These are phyloP conservation scores for Lolium perenne DNA, from an alignment of 176 grass and related monocot species.

Conservation along the genomic window DNA sequence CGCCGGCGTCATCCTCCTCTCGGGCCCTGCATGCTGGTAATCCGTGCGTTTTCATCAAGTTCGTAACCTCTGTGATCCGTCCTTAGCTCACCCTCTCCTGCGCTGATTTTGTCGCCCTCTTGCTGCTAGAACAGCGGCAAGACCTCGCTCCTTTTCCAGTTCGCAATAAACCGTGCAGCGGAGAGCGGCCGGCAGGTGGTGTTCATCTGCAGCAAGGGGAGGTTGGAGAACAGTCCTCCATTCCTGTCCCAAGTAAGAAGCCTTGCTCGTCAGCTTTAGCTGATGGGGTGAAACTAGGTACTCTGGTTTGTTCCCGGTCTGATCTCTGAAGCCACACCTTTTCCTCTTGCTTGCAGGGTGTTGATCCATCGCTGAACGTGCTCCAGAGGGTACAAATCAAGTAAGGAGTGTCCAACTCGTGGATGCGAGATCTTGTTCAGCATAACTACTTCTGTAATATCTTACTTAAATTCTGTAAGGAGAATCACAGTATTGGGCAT, in stretches of 20 bases:
- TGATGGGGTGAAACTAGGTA: slow-evolving; percentile 3
- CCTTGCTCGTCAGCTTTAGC: background rate
- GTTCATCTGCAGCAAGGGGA: slow-evolving; percentile 85
- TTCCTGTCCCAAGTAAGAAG: slow-evolving; percentile 76
- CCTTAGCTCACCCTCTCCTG: background rate
- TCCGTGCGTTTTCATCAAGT: background rate
- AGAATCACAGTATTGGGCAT: background rate
- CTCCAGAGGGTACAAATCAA: slow-evolving; percentile 81
- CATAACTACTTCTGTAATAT: background rate
- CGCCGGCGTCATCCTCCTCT: slow-evolving; percentile 58
- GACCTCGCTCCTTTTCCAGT: slow-evolving; percentile 92
- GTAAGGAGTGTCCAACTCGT: slow-evolving; percentile 50
- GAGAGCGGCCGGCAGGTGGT: slow-evolving; percentile 69
- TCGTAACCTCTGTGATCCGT: background rate
- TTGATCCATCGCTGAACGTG: slow-evolving; percentile 60
- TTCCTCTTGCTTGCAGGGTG: slow-evolving; percentile 57
- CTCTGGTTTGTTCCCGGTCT: background rate
- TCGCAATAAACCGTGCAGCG: slow-evolving; percentile 68
- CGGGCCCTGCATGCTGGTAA: slow-evolving; percentile 73
- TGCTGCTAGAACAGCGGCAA: slow-evolving; percentile 66
- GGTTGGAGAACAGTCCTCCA: slow-evolving; percentile 75
- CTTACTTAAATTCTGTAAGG: slow-evolving; percentile 9
- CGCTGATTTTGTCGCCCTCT: background rate
- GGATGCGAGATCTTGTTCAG: background rate
- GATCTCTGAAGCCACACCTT: slow-evolving; percentile 6